These are phyloP conservation scores for Cryptosporidium meleagridis DNA, from an alignment of 169 alveolate species.

Conservation along the genomic window DNA sequence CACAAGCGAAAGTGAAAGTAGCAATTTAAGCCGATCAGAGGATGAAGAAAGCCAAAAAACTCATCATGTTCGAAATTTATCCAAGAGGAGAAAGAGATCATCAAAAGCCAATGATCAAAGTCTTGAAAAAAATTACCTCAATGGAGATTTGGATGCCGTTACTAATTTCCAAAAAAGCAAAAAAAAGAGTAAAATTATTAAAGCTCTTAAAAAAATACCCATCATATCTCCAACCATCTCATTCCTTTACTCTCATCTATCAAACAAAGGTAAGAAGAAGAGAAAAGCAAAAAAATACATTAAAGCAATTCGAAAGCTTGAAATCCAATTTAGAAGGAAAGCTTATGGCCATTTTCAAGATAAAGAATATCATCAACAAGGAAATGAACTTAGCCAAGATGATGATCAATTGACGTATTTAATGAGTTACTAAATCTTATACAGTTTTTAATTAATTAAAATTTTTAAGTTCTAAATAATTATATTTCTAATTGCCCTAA, in stretches of 20 bases:
- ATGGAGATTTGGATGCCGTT: conserved; percentile 38
- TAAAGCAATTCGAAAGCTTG: not conserved
- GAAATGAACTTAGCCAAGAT: not conserved
- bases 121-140: not conserved
- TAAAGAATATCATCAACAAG: not conserved
- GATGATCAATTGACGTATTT: not conserved
- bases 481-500: not conserved
- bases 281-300: conserved; percentile 20
- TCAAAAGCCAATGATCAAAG: not conserved
- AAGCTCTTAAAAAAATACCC: conserved; percentile 17
- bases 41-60: not conserved
- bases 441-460: not conserved
- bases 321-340: conserved; percentile 42
- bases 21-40: not conserved
- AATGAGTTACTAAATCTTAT: not conserved
- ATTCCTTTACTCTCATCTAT: conserved; percentile 15
- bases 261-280: conserved; percentile 45
- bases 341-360: conserved; percentile 28
- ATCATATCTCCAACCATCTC: conserved; percentile 7
- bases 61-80: not conserved
- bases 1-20: not conserved
- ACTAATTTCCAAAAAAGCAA: not conserved
- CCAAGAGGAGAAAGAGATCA: not conserved
- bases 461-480: not conserved
- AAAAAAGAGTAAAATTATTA: not conserved